Evolutionary conservation across 129 eudicot species (phyloP).

Genomic region (Solidago caesia): DNA sequence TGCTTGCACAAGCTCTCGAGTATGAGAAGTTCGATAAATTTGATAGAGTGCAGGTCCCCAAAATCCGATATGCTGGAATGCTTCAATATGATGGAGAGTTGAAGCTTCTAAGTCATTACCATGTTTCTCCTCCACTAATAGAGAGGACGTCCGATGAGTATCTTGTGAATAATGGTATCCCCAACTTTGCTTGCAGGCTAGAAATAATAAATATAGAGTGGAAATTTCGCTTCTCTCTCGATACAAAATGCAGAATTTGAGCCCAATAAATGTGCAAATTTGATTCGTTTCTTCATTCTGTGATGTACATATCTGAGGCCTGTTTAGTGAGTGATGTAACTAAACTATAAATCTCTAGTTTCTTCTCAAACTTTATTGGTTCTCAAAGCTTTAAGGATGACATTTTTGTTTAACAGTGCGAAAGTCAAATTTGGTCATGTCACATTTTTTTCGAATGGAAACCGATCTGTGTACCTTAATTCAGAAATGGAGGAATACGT

Average conservation of each 20-base stretch:
- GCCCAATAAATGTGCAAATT: too few species aligned
- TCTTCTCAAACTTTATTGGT: neutral
- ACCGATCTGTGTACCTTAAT: constrained; percentile 83
- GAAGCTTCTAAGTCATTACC: constrained; percentile 69
- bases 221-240: too few species aligned
- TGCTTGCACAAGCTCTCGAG: constrained; percentile 96
- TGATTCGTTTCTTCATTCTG: too few species aligned
- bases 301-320: too few species aligned
- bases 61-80: constrained; percentile 91
- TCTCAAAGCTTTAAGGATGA: neutral
- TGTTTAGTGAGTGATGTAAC: neutral
- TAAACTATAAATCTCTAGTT: neutral
- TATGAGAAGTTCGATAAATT: constrained; percentile 71
- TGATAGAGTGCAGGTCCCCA: constrained; percentile 71
- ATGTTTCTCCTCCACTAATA: constrained; percentile 90
- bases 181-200: constrained; percentile 84
- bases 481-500: constrained; percentile 75
- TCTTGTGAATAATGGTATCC: constrained; percentile 63
- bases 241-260: neutral
- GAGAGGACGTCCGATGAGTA: constrained; percentile 95
- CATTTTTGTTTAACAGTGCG: constrained; percentile 42
- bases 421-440: constrained; percentile 95
- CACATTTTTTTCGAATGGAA: constrained; percentile 93
- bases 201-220: neutral
- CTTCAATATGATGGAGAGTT: constrained; percentile 91